Evolutionary conservation across 2,329 filamentous ascomycete species (phyloP), one percentile per base, ranked within the genome.

Genomic region (Nothopassalora personata): DNA sequence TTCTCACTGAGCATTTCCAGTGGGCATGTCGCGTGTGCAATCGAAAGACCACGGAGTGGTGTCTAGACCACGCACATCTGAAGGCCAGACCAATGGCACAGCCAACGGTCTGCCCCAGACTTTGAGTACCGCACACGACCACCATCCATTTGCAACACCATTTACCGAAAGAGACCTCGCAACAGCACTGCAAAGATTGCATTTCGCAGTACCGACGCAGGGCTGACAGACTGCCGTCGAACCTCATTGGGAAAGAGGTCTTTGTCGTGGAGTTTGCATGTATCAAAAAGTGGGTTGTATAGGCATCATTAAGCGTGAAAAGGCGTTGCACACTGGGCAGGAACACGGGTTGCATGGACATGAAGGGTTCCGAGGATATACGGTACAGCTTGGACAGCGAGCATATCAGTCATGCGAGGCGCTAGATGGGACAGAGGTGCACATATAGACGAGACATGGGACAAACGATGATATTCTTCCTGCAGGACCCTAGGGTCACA

Each of bases 121-220:
- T 8, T 56, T 63, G 39, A 61, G 60, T 19, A 70, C 63, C 27
- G 70, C 70, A 28, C 68, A 72, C 50, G 68, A 70, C 50, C 72
- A 75, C 53, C 62, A 71, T 19, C 74, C 74, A 1, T n/a, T n/a
- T n/a, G n/a, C n/a, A n/a, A n/a, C n/a, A n/a, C n/a, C n/a, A n/a
- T 80, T 80, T 62, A 73, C 76, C 2, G 71, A 76, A 28, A 75
- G 78, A 53, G 77, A 80, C 30, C 72, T 80, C 49, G 74, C 75
- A 46, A 66, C 75, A 8, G 78, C 78, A 0, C 65, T 80, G 54
- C 70, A 75, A 53, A 70, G 72, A 45, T 77, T 76, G 4, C 73
- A 76, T 59, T 61, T 75, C n/a, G 65, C 66, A 31, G 68, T 71
- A 5, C 66, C 71, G 5, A 49, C 56, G 13, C 56, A 54, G n/a